Evolutionary conservation across 305 asterid genomes (phyloP).

Genomic region (Solanum hybrid): DNA sequence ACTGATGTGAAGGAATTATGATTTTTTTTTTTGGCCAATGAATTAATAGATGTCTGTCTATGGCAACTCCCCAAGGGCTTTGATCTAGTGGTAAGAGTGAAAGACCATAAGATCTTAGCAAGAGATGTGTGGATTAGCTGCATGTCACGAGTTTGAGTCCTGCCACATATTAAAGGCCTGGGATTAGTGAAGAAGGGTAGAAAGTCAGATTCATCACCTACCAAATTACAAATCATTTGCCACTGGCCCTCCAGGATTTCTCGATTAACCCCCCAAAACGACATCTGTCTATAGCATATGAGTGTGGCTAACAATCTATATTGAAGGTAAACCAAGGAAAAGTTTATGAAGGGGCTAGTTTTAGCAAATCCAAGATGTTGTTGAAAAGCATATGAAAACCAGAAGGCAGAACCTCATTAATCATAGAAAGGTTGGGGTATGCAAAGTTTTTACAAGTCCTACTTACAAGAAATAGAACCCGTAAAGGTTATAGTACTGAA

Average conservation of each 20-base stretch:
- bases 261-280: neutral
- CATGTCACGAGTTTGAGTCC: neutral
- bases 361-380: neutral
- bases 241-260: neutral
- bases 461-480: neutral
- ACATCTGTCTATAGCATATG: neutral
- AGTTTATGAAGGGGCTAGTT: neutral
- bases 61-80: neutral
- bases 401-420: neutral
- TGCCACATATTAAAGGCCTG: neutral
- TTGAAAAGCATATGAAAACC: neutral
- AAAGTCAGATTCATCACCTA: neutral
- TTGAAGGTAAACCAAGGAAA: neutral
- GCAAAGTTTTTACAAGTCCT: neutral
- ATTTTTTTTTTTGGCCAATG: neutral
- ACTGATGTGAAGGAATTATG: neutral
- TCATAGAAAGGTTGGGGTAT: neutral
- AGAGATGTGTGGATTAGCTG: neutral
- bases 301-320: neutral
- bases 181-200: neutral
- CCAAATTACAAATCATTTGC: neutral
- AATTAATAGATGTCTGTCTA: neutral
- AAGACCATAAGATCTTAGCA: neutral
- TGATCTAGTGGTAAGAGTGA: neutral
- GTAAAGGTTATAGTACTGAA: neutral